Base-by-base conservation (phyloP, 169 alveolate genomes). In the Plasmodium blacklocki region DNA sequence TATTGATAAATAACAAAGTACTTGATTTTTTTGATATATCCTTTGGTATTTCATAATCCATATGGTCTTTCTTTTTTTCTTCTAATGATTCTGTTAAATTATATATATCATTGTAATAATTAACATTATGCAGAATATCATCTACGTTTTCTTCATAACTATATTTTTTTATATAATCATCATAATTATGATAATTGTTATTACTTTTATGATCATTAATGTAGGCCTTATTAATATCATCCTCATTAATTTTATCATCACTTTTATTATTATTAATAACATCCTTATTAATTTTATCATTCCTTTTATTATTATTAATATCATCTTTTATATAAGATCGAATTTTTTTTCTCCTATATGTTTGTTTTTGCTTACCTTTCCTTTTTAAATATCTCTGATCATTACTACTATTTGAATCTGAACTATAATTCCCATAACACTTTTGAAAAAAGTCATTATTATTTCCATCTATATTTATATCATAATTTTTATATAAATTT, bases 101-200 rank as follows among this genome's bases (percentile, higher is more conserved):
- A 39, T 83, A 67, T n/a, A 83, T 62, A 62, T 83, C 91, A 29
- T 83, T 58, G 64, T 83, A 83, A 54, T 83, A 83, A 68, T 73
- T 83, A 14, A 68, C 91, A 60, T 60, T 67, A 5, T 68, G 32
- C 14, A 83, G 6, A 21, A 83, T 72, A 54, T 83, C 91, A 18
- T 83, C 83, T 63, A 83, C 66, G 19, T 49, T 39, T 43, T 73
- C 91, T 39, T 39, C 47, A 39, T 39, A 39, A 39, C 47, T 39
- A 39, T 39, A 39, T 39, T 39, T 39, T 39, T 39, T 39, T 39
- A 39, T 39, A 5, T 6, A 39, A 39, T 39, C 47, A 39, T 39
- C 47, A 39, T 39, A 39, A 39, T 39, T 39, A 39, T 39, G 47
- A 9, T 39, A 39, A 39, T 39, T 39, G 3, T 26, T 26, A 26